phyloP scores from a whole-genome alignment of 2,329 filamentous ascomycete genomes.

The Aspergillus nomiae region DNA sequence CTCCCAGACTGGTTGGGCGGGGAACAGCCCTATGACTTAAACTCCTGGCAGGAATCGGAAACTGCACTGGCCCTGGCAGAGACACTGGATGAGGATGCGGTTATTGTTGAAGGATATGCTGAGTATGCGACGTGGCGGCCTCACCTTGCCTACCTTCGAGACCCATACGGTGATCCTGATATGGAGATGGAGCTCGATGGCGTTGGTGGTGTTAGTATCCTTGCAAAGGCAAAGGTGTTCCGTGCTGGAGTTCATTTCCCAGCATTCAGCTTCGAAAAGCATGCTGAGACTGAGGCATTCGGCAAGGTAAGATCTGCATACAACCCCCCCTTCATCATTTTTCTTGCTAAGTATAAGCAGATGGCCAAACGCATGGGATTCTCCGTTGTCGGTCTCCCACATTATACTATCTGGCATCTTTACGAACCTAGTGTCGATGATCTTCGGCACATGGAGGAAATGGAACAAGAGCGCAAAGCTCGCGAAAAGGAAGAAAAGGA shows the following conservation, averaged over 20 bases:
- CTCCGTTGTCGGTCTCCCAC: slow-evolving; percentile 90
- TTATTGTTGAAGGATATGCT: slow-evolving; percentile 97
- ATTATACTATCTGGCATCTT: slow-evolving; percentile 99
- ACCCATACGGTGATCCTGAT: slow-evolving; percentile 95
- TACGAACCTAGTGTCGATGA: slow-evolving; percentile 99
- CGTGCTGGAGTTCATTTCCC: slow-evolving; percentile 95
- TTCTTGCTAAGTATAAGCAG: slow-evolving; percentile 50
- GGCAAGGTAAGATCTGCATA: slow-evolving; percentile 72
- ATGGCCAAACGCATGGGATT: slow-evolving; percentile 98
- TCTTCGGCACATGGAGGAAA: slow-evolving; percentile 96
- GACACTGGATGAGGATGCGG: slow-evolving; percentile 93
- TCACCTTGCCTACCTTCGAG: slow-evolving; percentile 92
- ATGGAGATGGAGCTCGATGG: slow-evolving; percentile 99
- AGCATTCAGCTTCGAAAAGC: slow-evolving; percentile 97
- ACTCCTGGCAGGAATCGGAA: slow-evolving; percentile 99
- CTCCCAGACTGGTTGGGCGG: slow-evolving; percentile 97
- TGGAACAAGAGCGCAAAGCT: slow-evolving; percentile 82
- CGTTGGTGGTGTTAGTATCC: slow-evolving; percentile 93
- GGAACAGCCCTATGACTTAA: slow-evolving; percentile 96
- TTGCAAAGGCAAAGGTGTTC: slow-evolving; percentile 95
- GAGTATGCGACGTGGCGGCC: slow-evolving; percentile 99
- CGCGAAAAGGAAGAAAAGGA: slow-evolving; percentile 79
- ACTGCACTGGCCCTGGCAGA: slow-evolving; percentile 92
- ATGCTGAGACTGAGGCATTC: slow-evolving; percentile 97
- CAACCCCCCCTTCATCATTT: background rate